Evolutionary conservation across 805 yeast genomes (phyloP), one percentile per base, ranked within the genome.

Genomic region (Lachancea mirantina): DNA sequence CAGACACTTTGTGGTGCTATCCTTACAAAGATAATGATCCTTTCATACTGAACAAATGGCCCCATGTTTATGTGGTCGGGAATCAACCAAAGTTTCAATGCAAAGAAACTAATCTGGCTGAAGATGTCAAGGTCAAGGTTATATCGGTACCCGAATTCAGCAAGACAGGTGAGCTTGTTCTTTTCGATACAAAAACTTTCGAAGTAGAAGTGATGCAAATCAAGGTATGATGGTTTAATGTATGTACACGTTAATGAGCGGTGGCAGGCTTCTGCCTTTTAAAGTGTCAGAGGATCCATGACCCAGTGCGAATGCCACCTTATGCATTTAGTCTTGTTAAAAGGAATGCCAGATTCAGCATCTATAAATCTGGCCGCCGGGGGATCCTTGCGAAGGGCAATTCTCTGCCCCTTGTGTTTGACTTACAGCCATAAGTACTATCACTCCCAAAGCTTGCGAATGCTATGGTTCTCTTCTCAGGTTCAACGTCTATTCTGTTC

Each of bases 1-100:
- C 98, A 0, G 97, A 92, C 50, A 92, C 98, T 0, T 60, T 92
- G 26, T 81, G 88, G 69, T 78, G 94, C 43, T 87, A 84, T 47
- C 96, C 98, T 1, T 88, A 68, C 48, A 69, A 70, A 8, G 73
- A 75, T 16, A 47, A 52, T 2, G 97, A 92, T 55, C 97, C 97
- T 3, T 85, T 89, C 55, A 64, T 77, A 2, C 61, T 92, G n/a
- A 62, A 62, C 7, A 84, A 83, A 47, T 74, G 83, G 11, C 97
- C 97, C 1, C 88, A 85, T 52, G 79, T 88, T 3, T 85, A 82
- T 49, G 75, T 84, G 46, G 84, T 74, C 3, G 97, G 96, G 0
- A 89, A 88, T 51, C 95, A 85, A 55, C 73, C 78, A 0, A 51
- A 55, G 19, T 85, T 67, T 53, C 78, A 68, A 28, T 55, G 76